Base-by-base conservation (phyloP, 1,284 basidiomycete species). In the Cutaneotrichosporon dermatis region DNA sequence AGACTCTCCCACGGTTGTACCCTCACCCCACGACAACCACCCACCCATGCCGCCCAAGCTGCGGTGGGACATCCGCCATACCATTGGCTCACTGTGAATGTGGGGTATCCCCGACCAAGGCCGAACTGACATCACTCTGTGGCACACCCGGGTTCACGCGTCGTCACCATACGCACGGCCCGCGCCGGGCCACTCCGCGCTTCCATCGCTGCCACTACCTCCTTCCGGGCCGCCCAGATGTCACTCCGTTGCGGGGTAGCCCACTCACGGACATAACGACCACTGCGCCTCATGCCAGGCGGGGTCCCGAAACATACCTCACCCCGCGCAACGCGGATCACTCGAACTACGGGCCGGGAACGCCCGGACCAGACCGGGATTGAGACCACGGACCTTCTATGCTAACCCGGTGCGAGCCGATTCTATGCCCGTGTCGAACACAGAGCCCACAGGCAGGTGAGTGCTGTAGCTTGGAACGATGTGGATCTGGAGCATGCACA, bases 101-200 rank as follows among this genome's bases (percentile, higher is more conserved):
- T 55, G 54, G 54, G 54, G 54, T 55, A 55, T 39, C 37, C 45
- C 54, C 54, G 54, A 55, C 45, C 44, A 55, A 41, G 45, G 45
- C 54, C 54, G 54, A 55, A 51, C 39, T n/a, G 15, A 8, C 16
- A 11, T 33, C 50, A 33, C 34, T 46, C 15, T 55, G 44, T 55
- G 42, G 51, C 51, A 43, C 51, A 25, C 25, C 25, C 25, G 25
- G 25, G 25, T 25, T 25, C 25, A 25, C 25, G 25, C 25, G 25
- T 25, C 25, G 25, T 25, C 25, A 25, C 25, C 25, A 25, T 35
- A 13, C 15, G 16, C 50, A 48, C 46, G 7, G 46, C 13, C 15
- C 43, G 10, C 13, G 12, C 34, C 48, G 48, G 48, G 11, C n/a
- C 37, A 7, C 39, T 51, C 50, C 36, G 36, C 37, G 9, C 10